Evolutionary conservation across 1,284 basidiomycete species (phyloP), one percentile per base, ranked within the genome.

Genomic region (Moniliophthora roreri): DNA sequence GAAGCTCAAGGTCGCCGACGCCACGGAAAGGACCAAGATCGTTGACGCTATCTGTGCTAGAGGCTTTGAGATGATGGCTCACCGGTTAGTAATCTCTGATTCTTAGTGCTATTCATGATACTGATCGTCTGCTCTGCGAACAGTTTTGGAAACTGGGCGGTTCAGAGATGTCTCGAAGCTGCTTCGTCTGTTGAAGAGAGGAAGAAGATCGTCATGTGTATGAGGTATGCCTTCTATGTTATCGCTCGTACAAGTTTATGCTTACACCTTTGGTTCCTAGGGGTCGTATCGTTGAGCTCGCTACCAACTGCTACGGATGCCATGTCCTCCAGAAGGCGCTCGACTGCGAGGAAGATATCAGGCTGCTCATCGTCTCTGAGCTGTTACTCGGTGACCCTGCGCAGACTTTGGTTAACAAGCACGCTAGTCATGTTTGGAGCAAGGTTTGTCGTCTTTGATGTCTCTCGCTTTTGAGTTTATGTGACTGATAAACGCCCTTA

Each of bases 41-140:
- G 84, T 92, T 9, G 88, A 91, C 62, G 89, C 90, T 45, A 91
- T 91, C 54, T 90, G 88, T 55, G 77, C 82, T 35, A 80, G 84
- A 18, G 89, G 89, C 0, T 89, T 87, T 58, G 90, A 92, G 65
- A 91, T 92, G 89, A 92, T 92, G 89, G 89, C 89, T 55, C 86
- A 91, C 66, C 76, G 87, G 87, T 87, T 67, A 39, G 68, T 62
- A 44, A 24, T 20, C n/a, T 38, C 21, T 40, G 34, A 28, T n/a
- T 51, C 15, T 41, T 35, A 57, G 49, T 46, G 34, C 53, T 18
- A 10, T 56, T 18, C 26, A 7, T 26, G 6, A 28, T 55, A 51
- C 21, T 23, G 24, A 50, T 53, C n/a, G n/a, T n/a, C n/a, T n/a
- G 36, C 18, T 41, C 53, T 39, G 34, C 38, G 44, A 36, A 39